These are phyloP conservation scores for Mortierella sp. DNA, from an alignment of 371 early-diverging fungal genomes.

Conservation along the genomic window DNA sequence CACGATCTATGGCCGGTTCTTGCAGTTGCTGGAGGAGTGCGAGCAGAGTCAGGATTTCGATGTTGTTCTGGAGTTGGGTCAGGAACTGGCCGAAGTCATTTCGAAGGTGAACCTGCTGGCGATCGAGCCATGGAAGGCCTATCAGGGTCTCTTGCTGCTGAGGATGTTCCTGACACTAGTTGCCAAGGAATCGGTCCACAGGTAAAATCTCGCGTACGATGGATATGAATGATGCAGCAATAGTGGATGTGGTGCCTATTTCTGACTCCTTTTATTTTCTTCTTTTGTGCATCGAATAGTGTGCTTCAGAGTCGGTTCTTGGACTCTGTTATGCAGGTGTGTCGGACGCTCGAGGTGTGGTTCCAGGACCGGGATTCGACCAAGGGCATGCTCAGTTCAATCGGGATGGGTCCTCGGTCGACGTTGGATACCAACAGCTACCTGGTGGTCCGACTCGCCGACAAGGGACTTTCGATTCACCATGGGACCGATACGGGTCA, in stretches of 20 bases:
- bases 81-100: conserved; percentile 38
- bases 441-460: conserved; percentile 36
- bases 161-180: conserved; percentile 49
- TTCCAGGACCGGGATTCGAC: conserved; percentile 47
- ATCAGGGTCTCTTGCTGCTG: conserved; percentile 40
- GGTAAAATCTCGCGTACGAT: conserved; percentile 9
- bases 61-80: conserved; percentile 35
- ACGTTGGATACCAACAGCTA: conserved; percentile 46
- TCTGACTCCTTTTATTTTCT: not conserved
- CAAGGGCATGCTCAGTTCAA: conserved; percentile 43
- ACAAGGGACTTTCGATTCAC: conserved; percentile 46
- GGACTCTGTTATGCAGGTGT: conserved; percentile 40
- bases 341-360: conserved; percentile 43
- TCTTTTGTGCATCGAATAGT: conserved; percentile 7
- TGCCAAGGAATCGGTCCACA: conserved; percentile 52
- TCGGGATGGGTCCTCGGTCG: conserved; percentile 49
- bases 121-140: conserved; percentile 45
- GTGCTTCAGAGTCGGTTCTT: conserved; percentile 49
- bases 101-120: conserved; percentile 42
- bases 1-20: conserved; percentile 39
- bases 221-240: not conserved
- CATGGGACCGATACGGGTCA: conserved; percentile 4
- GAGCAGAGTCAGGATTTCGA: conserved; percentile 44
- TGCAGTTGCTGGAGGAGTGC: conserved; percentile 41
- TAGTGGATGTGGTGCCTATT: too few relatives aligned